phyloP scores from a whole-genome alignment of 2,329 filamentous ascomycete genomes.

The Camillea tinctor region DNA sequence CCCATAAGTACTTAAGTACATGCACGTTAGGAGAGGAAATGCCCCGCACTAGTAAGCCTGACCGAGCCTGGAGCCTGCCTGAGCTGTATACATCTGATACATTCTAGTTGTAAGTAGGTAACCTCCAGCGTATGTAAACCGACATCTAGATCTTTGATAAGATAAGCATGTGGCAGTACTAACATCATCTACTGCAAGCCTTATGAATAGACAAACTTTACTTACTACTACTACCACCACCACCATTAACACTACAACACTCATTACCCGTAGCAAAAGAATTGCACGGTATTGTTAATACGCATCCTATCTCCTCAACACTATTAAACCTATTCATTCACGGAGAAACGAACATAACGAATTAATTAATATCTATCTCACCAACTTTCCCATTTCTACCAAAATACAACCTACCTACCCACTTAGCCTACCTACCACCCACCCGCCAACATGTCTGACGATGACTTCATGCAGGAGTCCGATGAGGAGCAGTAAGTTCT shows the following conservation, averaged over 20 bases:
- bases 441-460: slow-evolving; percentile 67
- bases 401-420: no score
- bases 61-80: neutral
- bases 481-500: slow-evolving; percentile 72
- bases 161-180: slow-evolving; percentile 2
- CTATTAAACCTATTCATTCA: neutral
- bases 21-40: neutral
- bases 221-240: no score
- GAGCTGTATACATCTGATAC: no score
- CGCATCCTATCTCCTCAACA: neutral
- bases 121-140: no score
- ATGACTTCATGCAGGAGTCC: slow-evolving; percentile 93
- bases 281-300: neutral
- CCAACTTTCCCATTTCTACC: neutral
- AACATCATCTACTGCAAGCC: neutral
- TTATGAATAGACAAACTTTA: neutral
- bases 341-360: neutral
- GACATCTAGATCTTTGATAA: slow-evolving; percentile 12
- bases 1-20: no score
- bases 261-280: neutral
- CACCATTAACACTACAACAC: neutral
- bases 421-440: slow-evolving; percentile 31
- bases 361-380: slow-evolving; percentile 4
- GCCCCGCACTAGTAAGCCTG: neutral
- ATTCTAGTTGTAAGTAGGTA: no score